Evolutionary conservation across 2,329 filamentous ascomycete species (phyloP).

Genomic region (Fusarium vanettenii): DNA sequence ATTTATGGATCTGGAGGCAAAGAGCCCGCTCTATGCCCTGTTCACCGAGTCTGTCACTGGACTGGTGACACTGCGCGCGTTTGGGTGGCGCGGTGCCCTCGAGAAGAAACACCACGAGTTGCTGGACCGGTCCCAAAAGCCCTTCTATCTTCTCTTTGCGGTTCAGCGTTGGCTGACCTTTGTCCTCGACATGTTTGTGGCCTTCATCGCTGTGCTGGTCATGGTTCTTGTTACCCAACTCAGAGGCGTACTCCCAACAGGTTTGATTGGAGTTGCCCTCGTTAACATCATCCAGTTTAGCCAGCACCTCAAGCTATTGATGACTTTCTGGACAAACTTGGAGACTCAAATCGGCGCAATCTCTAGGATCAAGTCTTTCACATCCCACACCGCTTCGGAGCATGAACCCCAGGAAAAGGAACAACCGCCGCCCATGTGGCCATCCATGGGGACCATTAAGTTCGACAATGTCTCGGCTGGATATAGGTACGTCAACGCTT

Average conservation of each 20-base stretch:
- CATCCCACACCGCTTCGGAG: constrained; percentile 18
- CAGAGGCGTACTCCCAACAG: constrained; percentile 13
- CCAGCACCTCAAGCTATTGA: constrained; percentile 43
- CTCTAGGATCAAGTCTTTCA: constrained; percentile 37
- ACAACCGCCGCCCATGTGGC: constrained; percentile 78
- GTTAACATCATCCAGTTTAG: constrained; percentile 46
- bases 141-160: constrained; percentile 57
- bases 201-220: constrained; percentile 31
- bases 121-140: constrained; percentile 57
- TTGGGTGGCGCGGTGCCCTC: constrained; percentile 56
- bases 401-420: constrained; percentile 26
- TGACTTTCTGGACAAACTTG: constrained; percentile 47
- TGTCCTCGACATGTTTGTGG: constrained; percentile 40
- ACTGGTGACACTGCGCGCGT: constrained; percentile 61
- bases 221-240: constrained; percentile 31
- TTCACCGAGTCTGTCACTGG: constrained; percentile 61
- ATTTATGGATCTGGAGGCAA: constrained; percentile 63
- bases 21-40: constrained; percentile 61
- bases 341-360: constrained; percentile 46
- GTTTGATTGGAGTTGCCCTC: constrained; percentile 40
- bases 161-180: constrained; percentile 42
- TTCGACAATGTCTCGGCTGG: constrained; percentile 69
- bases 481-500: constrained; percentile 4
- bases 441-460: constrained; percentile 80
- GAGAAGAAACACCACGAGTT: constrained; percentile 48